Evolutionary conservation across 371 early-diverging fungal genomes (phyloP).

Genomic region (Polyrhizophydium stewartii): DNA sequence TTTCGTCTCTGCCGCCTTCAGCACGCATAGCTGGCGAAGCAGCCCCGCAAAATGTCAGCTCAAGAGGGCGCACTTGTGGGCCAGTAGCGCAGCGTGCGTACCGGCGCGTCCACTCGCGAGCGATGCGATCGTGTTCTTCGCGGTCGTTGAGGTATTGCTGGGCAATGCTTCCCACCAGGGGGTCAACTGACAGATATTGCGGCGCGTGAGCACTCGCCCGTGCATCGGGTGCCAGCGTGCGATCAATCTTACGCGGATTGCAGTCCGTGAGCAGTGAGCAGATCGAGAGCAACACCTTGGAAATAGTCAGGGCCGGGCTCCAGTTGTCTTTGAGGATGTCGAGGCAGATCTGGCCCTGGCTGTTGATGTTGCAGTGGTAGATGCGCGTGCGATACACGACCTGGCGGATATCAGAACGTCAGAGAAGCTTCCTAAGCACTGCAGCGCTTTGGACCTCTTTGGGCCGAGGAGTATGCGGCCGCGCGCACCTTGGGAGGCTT

Average conservation of each 20-base stretch:
- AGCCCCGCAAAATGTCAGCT: no score
- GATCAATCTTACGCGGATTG: constrained; percentile 65
- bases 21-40: no score
- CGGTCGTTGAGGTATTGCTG: constrained; percentile 82
- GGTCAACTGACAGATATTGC: constrained; percentile 65
- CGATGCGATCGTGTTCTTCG: constrained; percentile 86
- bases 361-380: constrained; percentile 96
- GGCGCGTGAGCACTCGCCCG: neutral
- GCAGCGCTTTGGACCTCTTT: no score
- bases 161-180: constrained; percentile 90
- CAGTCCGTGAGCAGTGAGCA: constrained; percentile 89
- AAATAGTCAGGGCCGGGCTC: constrained; percentile 92
- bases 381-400: constrained; percentile 84
- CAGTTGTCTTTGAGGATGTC: constrained; percentile 94
- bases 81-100: no score
- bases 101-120: constrained; percentile 80
- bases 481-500: constrained; percentile 74
- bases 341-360: constrained; percentile 85
- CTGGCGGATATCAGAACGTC: constrained; percentile 28
- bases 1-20: no score
- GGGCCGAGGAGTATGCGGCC: neutral
- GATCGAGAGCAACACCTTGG: constrained; percentile 86
- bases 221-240: neutral
- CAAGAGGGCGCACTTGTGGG: no score
- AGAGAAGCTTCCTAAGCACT: no score